Percentiles rank a stretch among this genome's conserved stretches.
These are phyloP conservation scores for Mucor velutinosus DNA, from an alignment of 371 early-diverging fungal species.

Conservation along the genomic window DNA sequence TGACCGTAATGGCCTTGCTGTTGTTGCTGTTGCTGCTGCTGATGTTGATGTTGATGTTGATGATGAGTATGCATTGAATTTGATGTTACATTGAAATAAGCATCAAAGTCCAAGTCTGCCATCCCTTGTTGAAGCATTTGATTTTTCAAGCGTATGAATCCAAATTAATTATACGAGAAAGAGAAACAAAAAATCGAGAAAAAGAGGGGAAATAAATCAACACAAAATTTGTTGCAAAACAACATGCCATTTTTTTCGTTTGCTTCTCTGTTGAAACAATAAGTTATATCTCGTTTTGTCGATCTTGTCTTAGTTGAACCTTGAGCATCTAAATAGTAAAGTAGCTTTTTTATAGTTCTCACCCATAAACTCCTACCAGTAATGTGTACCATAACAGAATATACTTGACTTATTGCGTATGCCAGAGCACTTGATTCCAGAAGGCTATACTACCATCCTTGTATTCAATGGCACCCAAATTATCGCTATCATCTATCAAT, in stretches of 20 bases:
- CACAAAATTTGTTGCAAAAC: background rate
- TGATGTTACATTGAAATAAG: constrained; percentile 18
- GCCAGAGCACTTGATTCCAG: background rate
- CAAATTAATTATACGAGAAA: background rate
- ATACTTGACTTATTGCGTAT: background rate
- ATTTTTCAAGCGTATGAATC: background rate
- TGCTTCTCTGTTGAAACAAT: background rate
- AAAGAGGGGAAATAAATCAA: background rate
- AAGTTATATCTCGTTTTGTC: background rate
- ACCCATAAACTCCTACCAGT: background rate
- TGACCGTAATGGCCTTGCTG: background rate
- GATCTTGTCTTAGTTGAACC: background rate
- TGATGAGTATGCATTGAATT: constrained; percentile 1
- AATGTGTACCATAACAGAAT: too few relatives aligned
- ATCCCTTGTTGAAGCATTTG: constrained; percentile 10
- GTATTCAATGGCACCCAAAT: background rate
- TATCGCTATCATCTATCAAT: background rate
- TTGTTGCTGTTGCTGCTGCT: background rate
- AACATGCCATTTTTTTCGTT: background rate
- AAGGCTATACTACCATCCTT: background rate
- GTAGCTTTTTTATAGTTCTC: background rate
- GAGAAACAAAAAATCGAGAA: background rate
- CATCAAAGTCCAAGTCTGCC: constrained; percentile 22
- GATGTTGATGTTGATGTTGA: constrained; percentile 12
- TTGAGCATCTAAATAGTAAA: background rate